phyloP scores from a whole-genome alignment of 2,329 filamentous ascomycete genomes.

The Xylaria digitata region DNA sequence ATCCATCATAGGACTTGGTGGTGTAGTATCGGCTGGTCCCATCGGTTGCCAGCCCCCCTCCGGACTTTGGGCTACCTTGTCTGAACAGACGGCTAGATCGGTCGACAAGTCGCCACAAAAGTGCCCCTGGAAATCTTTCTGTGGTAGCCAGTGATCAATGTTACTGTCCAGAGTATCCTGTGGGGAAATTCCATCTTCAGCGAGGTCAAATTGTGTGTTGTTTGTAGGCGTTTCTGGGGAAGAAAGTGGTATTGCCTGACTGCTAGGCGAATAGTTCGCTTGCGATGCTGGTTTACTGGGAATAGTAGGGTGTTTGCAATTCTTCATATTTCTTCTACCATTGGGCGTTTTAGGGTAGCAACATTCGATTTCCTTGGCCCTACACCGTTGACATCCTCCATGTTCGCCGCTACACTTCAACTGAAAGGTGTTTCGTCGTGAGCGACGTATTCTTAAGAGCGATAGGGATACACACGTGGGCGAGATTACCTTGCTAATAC shows the following conservation, averaged over 20 bases:
- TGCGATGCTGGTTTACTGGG: background rate
- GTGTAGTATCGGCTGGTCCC: background rate
- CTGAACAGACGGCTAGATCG: constrained; percentile 4
- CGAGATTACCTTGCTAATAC: constrained; percentile 12
- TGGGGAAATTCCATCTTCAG: background rate
- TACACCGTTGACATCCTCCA: constrained; percentile 10
- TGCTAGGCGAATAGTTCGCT: background rate
- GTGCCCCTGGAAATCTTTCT: constrained; percentile 6
- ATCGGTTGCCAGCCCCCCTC: background rate
- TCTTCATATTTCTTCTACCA: constrained; percentile 4
- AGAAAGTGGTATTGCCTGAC: background rate
- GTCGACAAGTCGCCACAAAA: background rate
- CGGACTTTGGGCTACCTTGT: background rate
- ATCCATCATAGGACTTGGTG: constrained; percentile 1
- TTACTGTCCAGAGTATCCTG: background rate
- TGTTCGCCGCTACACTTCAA: constrained; percentile 15
- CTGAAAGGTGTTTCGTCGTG: background rate
- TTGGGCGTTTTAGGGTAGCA: constrained; percentile 6
- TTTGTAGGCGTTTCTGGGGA: background rate
- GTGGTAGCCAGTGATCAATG: constrained; percentile 6
- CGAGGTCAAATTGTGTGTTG: background rate
- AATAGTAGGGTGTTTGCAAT: constrained; percentile 1
- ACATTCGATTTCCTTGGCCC: constrained; percentile 2
- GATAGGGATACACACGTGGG: background rate
- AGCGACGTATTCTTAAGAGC: background rate